Percentiles rank a stretch among this genome's conserved stretches.
phyloP scores from a whole-genome alignment of 768 basidiomycete genomes.

The Boletus bicolor region DNA sequence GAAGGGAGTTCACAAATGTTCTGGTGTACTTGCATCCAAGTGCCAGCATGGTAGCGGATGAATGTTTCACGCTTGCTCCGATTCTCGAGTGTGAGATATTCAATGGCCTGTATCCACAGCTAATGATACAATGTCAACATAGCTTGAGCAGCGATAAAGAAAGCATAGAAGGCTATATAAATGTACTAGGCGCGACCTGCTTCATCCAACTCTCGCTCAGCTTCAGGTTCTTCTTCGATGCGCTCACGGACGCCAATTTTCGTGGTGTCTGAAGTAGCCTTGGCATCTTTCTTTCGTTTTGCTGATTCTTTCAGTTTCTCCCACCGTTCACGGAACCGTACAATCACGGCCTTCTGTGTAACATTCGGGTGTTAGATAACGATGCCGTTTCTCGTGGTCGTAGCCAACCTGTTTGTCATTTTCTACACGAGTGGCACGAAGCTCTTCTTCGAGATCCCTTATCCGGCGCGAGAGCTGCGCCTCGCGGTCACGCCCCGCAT shows the following conservation, averaged over 20 bases:
- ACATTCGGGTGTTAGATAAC: conserved; percentile 14
- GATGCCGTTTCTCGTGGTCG: not conserved
- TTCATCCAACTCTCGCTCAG: conserved; percentile 57
- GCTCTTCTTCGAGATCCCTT: conserved; percentile 80
- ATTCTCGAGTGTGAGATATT: not conserved
- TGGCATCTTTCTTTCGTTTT: conserved; percentile 79
- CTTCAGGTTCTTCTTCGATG: conserved; percentile 66
- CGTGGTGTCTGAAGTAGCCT: conserved; percentile 46
- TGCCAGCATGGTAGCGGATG: not conserved
- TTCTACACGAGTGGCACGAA: conserved; percentile 57
- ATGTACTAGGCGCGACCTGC: not conserved
- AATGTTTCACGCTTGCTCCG: not conserved
- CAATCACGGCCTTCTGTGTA: conserved; percentile 74
- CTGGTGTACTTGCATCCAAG: not conserved
- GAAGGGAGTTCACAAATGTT: not conserved
- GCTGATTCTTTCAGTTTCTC: conserved; percentile 87
- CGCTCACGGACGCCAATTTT: conserved; percentile 53
- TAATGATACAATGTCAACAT: conserved; percentile 13
- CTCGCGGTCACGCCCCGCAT: conserved; percentile 57
- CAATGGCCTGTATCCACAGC: conserved; percentile 7
- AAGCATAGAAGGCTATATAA: not conserved
- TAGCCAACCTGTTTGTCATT: conserved; percentile 77
- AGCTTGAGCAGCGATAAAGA: conserved; percentile 4
- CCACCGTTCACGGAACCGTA: conserved; percentile 83
- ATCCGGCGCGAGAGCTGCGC: conserved; percentile 44